A percentile compares a stretch with the other conserved stretches of the same genome.
Conservation (phyloP, 495 filamentous ascomycete species). For the Neurospora sp. region DNA sequence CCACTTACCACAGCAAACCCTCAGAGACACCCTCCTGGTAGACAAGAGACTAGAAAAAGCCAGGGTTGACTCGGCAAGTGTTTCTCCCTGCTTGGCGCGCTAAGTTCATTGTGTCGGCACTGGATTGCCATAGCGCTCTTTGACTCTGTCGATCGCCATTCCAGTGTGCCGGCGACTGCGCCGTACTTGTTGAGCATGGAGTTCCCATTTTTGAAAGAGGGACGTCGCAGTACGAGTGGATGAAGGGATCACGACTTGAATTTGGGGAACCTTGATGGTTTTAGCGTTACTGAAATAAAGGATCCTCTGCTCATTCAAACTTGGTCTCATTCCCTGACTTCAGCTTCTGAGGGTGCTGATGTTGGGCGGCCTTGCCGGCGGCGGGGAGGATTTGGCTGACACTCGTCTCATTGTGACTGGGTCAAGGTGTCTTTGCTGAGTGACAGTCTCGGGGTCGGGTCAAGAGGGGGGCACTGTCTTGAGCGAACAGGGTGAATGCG, state of each 20-base stretch:
- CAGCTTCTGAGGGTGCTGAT: background rate
- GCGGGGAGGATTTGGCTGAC: background rate
- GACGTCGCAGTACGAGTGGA: background rate
- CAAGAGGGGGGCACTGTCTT: background rate
- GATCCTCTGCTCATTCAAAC: background rate
- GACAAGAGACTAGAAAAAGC: background rate
- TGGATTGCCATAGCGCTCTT: background rate
- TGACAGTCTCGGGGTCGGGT: background rate
- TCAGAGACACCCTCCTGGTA: background rate
- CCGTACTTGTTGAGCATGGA: background rate
- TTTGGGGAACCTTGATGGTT: background rate
- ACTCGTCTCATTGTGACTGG: background rate
- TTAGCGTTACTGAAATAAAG: background rate
- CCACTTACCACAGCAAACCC: background rate
- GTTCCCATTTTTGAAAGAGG: background rate
- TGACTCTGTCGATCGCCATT: background rate
- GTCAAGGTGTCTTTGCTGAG: background rate
- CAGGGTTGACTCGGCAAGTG: background rate
- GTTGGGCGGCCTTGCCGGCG: background rate
- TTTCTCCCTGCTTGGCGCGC: background rate
- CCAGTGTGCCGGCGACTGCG: background rate
- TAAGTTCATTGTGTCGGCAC: background rate
- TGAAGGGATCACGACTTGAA: background rate
- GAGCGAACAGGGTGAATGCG: background rate
- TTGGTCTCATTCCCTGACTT: background rate